Evolutionary conservation across 768 basidiomycete species (phyloP), one percentile per base, ranked within the genome.

Genomic region (Mycena indigotica): DNA sequence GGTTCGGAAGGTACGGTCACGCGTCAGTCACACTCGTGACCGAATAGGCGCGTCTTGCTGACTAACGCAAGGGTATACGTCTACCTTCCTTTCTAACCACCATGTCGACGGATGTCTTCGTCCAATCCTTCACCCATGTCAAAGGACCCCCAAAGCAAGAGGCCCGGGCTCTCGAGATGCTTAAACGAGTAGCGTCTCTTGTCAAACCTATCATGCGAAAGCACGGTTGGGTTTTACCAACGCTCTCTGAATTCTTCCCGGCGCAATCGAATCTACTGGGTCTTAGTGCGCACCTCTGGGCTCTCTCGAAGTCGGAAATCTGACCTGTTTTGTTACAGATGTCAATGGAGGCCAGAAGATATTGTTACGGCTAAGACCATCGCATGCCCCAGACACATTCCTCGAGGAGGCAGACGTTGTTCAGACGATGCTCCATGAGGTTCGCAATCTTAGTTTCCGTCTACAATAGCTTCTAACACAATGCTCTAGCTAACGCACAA

Each of bases 141-240:
- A 88, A 84, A 59, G 82, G 80, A 56, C 80, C 78, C 66, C 87
- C 87, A 35, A 82, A 83, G 41, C 41, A 44, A 64, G 81, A 85
- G 41, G 83, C 89, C 60, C 79, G 82, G 35, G 91, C 93, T 17
- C 77, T 92, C 40, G 69, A 77, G 16, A 76, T 90, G 68, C 78
- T 95, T 32, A 82, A 88, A 63, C 80, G 80, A 60, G 78, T 91
- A 28, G 87, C 88, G 0, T 86, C 87, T 1, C 79, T 92, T 49
- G 93, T 96, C 50, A 95, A 95, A 70, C 95, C 95, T 5, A 93
- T 98, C 62, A 97, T 97, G 95, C 78, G 86, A 56, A 91, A 87
- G 63, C 88, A 88, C 64, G 74, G 74, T 4, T 98, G 95, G 95
- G 78, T 81, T 25, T 76, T 93, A 25, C 88, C 90, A 25, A 79